phyloP scores from a whole-genome alignment of 176 grass and related monocot genomes.

The Raddia guianensis region DNA sequence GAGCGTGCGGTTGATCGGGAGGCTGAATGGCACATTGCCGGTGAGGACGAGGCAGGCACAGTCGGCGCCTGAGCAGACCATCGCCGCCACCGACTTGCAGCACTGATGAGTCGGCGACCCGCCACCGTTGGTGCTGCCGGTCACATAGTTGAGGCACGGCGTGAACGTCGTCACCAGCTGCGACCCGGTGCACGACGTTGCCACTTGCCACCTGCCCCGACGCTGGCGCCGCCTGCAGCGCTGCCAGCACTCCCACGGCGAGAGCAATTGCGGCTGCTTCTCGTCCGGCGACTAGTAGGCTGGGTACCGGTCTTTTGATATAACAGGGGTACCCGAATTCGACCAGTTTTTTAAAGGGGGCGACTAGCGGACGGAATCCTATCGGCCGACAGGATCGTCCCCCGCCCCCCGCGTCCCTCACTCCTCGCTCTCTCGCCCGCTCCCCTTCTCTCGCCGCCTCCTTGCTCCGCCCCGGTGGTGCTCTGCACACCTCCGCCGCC shows the following conservation, averaged over 20 bases:
- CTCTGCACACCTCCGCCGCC: no score
- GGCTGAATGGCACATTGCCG: conserved; percentile 82
- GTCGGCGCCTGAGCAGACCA: conserved; percentile 51
- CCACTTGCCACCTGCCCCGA: conserved; percentile 54
- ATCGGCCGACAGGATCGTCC: no score
- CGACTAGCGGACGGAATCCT: no score
- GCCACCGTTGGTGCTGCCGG: conserved; percentile 90
- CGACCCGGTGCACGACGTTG: conserved; percentile 62
- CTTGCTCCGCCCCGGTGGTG: no score
- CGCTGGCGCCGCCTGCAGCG: not conserved
- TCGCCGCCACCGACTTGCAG: conserved; percentile 59
- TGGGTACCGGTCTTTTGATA: no score
- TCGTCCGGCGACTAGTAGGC: no score
- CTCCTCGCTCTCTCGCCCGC: no score
- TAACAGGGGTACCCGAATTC: no score
- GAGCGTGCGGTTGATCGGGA: conserved; percentile 85
- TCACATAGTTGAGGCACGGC: conserved; percentile 87
- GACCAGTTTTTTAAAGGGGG: no score
- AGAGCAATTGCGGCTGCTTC: no score
- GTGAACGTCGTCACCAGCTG: conserved; percentile 72
- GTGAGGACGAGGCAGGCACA: conserved; percentile 80
- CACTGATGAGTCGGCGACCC: conserved; percentile 74
- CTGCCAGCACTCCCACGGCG: not conserved
- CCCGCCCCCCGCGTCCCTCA: no score
- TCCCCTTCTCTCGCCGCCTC: no score